Conservation (phyloP, 257 asterid genomes). For the Petunia axillaris region DNA sequence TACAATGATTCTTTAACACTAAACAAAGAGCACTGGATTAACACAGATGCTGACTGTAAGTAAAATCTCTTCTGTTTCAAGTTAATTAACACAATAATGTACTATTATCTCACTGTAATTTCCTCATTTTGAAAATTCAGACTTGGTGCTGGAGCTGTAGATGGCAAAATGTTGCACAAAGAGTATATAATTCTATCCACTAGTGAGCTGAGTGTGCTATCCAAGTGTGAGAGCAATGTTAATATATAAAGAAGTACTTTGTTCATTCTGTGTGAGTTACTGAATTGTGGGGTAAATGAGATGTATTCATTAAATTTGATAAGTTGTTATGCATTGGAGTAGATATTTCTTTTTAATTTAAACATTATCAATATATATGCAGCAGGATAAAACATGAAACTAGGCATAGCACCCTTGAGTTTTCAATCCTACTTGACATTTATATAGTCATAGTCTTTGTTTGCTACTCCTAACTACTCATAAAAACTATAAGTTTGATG, state of each 20-base stretch:
- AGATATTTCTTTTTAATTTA: too few species aligned
- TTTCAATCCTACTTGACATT: too few species aligned
- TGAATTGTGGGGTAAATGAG: background rate
- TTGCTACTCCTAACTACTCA: too few species aligned
- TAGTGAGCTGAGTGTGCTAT: conserved; percentile 27
- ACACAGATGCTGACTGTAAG: conserved; percentile 51
- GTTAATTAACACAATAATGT: background rate
- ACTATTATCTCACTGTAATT: background rate
- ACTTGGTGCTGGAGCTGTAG: conserved; percentile 49
- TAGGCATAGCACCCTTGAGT: too few species aligned
- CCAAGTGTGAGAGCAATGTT: conserved; percentile 22
- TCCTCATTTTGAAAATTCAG: conserved; percentile 29
- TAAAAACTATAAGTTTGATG: too few species aligned
- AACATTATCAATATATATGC: too few species aligned
- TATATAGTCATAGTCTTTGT: too few species aligned
- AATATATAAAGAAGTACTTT: conserved; percentile 4
- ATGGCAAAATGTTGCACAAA: conserved; percentile 21
- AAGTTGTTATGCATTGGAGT: background rate
- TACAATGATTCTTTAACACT: background rate
- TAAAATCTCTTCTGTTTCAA: conserved; percentile 7
- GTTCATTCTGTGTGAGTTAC: conserved; percentile 20
- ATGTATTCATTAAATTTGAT: conserved; percentile 12
- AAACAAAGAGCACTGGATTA: conserved; percentile 48
- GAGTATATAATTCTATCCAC: background rate
- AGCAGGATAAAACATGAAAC: too few species aligned